Base-by-base conservation (phyloP, 2,329 filamentous ascomycete genomes). In the Phyllosticta citribraziliensis region DNA sequence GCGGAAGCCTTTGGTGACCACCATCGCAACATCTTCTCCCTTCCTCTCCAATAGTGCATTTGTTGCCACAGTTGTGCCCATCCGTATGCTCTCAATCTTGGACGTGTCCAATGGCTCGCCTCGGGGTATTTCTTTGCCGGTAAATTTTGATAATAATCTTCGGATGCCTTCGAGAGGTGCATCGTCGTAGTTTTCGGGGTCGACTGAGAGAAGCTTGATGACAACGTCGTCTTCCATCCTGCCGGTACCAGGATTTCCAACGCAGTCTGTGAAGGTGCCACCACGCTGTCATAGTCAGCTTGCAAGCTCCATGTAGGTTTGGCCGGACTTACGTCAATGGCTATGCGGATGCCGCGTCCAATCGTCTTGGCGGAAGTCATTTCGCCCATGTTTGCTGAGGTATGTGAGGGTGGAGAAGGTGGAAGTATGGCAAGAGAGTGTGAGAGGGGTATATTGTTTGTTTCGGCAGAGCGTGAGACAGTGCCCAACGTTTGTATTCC, bases 41-140 rank as follows among this genome's bases (percentile, higher is more conserved):
- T 96, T 96, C 62, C 92, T 81, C 74, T 97, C 92, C 2, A 97
- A 80, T 61, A 97, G 76, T 0, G 92, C 92, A 73, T 97, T 97
- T 0, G 92, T 97, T 10, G 92, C 92, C 12, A 97, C 91, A 0
- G 92, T 97, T 1, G 92, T 97, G 53, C 92, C 92, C 92, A 97
- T 97, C 55, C 92, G 87, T 71, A 97, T 96, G 60, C 88, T 91
- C 67, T 94, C 89, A 67, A 97, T 95, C 69, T 86, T 77, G 19
- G 85, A 84, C 0, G 91, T 96, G 72, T 96, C 91, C 9, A 96
- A 78, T 0, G 88, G 79, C 70, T 91, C 80, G 25, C 90, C 91
- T 55, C 91, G 85, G 3, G 89, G 89, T 53, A 95, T 91, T 4
- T 93, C 86, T 62, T 82, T 81, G 59, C 82, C 81, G 2, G 86